phyloP scores from a whole-genome alignment of 2,329 filamentous ascomycete species.

The Teratosphaeria gauchensis region DNA sequence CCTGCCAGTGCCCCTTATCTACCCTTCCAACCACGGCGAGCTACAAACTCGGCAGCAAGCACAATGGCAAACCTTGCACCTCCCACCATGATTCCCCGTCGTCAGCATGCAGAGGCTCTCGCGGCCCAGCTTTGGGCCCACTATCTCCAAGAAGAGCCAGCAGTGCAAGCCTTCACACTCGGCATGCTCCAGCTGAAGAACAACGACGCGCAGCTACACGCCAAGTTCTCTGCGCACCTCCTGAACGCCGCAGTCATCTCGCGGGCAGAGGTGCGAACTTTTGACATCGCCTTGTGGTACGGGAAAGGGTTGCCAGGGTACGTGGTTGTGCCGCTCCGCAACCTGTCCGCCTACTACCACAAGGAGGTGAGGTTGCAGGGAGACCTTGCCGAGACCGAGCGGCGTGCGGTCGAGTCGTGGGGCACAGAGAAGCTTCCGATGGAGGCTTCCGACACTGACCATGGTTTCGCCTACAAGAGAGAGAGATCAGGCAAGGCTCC shows the following conservation, averaged over 20 bases:
- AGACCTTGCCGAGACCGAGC: neutral
- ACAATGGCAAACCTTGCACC: neutral
- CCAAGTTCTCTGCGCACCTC: neutral
- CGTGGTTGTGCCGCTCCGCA: neutral
- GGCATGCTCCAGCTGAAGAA: neutral
- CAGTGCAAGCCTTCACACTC: neutral
- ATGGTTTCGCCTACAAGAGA: neutral
- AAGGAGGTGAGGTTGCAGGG: neutral
- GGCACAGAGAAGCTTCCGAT: neutral
- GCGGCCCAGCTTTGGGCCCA: neutral
- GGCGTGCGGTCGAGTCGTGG: neutral
- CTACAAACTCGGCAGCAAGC: neutral
- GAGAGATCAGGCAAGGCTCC: neutral
- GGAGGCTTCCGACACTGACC: neutral
- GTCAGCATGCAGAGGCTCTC: neutral
- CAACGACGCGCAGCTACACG: neutral
- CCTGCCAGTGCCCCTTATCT: neutral
- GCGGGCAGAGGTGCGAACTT: neutral
- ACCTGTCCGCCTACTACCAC: neutral
- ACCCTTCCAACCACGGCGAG: neutral
- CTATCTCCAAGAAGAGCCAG: neutral
- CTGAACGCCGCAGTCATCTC: neutral
- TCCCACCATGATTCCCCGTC: too few relatives aligned
- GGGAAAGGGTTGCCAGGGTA: neutral
- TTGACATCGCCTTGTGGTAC: neutral